These are phyloP conservation scores for Pistacia integerrima DNA, from an alignment of 345 rosid species.

Conservation along the genomic window DNA sequence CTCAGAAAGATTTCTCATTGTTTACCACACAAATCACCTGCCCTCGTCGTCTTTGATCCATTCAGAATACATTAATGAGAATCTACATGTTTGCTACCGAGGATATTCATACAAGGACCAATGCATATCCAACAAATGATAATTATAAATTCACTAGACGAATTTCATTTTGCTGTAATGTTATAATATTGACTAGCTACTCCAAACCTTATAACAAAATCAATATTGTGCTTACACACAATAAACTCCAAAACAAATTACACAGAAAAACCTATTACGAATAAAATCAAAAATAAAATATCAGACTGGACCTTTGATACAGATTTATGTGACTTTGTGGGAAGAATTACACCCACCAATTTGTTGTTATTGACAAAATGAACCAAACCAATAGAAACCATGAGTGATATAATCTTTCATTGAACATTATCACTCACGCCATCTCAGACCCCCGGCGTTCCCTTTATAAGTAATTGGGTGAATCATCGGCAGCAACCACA, in stretches of 20 bases:
- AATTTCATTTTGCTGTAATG: conserved; percentile 5
- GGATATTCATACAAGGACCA: background rate
- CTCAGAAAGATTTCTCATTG: no score
- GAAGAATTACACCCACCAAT: conserved; percentile 21
- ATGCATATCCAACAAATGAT: background rate
- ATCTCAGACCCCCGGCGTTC: conserved; percentile 37
- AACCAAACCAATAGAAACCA: conserved; percentile 30
- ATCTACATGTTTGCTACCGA: background rate
- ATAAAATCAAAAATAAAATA: conserved; percentile 13
- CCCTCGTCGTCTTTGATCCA: no score
- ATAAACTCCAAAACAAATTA: conserved; percentile 23
- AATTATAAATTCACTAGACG: background rate
- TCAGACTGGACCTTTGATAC: conserved; percentile 25
- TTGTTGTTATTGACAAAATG: conserved; percentile 42
- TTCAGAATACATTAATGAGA: no score
- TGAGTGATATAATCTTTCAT: conserved; percentile 24
- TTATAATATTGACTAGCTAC: conserved; percentile 14
- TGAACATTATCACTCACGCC: conserved; percentile 35
- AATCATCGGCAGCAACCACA: conserved; percentile 35
- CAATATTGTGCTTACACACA: conserved; percentile 36
- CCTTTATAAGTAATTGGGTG: conserved; percentile 28
- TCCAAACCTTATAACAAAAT: conserved; percentile 25
- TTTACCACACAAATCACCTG: no score
- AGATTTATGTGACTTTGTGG: conserved; percentile 42
- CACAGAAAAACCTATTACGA: conserved; percentile 21